phyloP scores from a whole-genome alignment of 208 protist species.

The Naegleria fowleri region DNA sequence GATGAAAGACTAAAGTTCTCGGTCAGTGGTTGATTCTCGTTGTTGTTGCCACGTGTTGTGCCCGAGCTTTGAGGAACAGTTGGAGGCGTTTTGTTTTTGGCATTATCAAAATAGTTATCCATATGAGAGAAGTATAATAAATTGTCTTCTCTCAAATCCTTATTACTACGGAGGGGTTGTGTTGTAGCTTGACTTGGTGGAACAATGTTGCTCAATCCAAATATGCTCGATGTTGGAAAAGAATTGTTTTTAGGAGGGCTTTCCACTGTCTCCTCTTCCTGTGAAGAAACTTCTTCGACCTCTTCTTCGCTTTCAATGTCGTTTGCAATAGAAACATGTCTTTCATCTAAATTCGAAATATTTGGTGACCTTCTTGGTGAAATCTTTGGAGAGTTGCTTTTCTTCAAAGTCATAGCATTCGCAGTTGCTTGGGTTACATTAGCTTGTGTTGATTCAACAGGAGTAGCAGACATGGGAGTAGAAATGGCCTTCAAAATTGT shows the following conservation, averaged over 20 bases:
- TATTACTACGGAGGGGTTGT: neutral
- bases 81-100: neutral
- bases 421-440: neutral
- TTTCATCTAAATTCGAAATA: neutral
- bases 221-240: neutral
- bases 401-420: neutral
- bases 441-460: neutral
- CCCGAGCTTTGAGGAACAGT: neutral
- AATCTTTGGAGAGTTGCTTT: too few species aligned
- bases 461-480: neutral
- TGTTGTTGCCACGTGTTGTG: too few species aligned
- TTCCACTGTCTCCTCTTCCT: neutral
- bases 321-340: neutral
- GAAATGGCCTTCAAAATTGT: neutral
- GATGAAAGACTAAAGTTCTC: neutral
- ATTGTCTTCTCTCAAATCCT: neutral
- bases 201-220: neutral
- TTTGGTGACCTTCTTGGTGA: neutral
- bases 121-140: neutral
- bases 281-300: neutral
- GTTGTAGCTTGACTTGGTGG: neutral
- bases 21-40: neutral
- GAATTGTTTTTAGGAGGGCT: neutral
- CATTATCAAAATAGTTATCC: neutral
- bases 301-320: neutral